Conservation (phyloP, 2,329 filamentous ascomycete genomes). For the Penicillium aurantiogriseum region DNA sequence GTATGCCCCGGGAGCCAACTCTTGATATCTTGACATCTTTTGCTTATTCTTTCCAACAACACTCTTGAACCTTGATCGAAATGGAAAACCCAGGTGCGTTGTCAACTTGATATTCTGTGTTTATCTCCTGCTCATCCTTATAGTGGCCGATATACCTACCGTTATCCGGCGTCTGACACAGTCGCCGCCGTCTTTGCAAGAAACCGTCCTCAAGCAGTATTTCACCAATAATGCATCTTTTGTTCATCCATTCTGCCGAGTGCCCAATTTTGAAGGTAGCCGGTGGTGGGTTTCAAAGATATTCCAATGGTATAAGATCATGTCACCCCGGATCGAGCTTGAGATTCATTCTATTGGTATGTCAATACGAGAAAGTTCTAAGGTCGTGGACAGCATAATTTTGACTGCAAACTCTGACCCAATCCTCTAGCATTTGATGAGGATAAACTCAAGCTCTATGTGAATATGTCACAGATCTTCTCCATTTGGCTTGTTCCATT, state of each 20-base stretch:
- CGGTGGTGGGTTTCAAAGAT: conserved; percentile 66
- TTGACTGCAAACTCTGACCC: background rate
- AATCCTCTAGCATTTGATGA: conserved; percentile 64
- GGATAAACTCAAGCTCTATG: conserved; percentile 65
- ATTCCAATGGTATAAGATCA: conserved; percentile 80
- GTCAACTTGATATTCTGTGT: background rate
- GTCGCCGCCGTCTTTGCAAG: conserved; percentile 65
- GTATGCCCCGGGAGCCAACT: background rate
- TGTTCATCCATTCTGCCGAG: conserved; percentile 73
- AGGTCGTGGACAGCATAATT: background rate
- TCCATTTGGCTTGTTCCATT: conserved; percentile 75
- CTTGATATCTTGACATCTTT: background rate
- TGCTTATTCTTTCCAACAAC: background rate
- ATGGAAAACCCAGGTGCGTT: conserved; percentile 21
- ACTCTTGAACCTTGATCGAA: background rate
- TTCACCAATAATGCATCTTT: conserved; percentile 73
- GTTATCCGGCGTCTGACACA: conserved; percentile 70
- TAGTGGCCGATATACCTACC: conserved; percentile 58
- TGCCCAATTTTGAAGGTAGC: conserved; percentile 60
- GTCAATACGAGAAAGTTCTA: conserved; percentile 12
- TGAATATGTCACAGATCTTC: conserved; percentile 72
- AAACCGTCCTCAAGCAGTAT: conserved; percentile 64
- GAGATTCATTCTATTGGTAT: conserved; percentile 61
- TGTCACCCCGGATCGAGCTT: conserved; percentile 71
- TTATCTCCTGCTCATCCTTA: background rate